A percentile compares a stretch with the other conserved stretches of the same genome.
These are phyloP conservation scores for Vaccinium darrowii DNA, from an alignment of 148 eudicot genomes.

Conservation along the genomic window DNA sequence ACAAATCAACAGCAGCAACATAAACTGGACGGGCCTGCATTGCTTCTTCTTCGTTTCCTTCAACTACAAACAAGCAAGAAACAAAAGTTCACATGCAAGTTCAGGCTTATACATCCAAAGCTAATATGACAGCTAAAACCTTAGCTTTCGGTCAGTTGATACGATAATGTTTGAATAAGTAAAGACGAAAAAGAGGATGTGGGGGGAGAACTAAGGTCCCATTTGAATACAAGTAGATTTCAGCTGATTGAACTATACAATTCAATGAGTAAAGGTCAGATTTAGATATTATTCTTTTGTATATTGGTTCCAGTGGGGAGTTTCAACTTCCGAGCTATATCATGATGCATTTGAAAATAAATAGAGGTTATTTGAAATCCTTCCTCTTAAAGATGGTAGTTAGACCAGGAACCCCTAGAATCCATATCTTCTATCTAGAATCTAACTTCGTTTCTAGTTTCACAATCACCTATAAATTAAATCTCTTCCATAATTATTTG, in stretches of 20 bases:
- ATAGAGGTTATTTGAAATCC: neutral
- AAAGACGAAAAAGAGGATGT: neutral
- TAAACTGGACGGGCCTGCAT: slow-evolving; percentile 85
- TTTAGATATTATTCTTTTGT: no score
- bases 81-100: neutral
- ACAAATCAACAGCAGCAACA: slow-evolving; percentile 79
- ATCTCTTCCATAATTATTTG: neutral
- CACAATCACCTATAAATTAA: neutral
- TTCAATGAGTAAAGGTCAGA: neutral
- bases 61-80: slow-evolving; percentile 40
- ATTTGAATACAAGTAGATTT: neutral
- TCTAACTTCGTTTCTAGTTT: neutral
- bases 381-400: neutral
- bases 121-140: neutral
- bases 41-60: slow-evolving; percentile 61
- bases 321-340: neutral
- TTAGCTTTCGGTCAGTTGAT: neutral
- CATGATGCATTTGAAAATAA: neutral
- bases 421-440: neutral
- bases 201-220: neutral
- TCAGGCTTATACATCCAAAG: slow-evolving; percentile 11
- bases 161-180: neutral
- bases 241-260: neutral
- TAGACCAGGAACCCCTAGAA: neutral
- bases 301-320: no score